Evolutionary conservation across 371 early-diverging fungal genomes (phyloP), one percentile per base, ranked within the genome.

Genomic region (Parasitella parasitica): DNA sequence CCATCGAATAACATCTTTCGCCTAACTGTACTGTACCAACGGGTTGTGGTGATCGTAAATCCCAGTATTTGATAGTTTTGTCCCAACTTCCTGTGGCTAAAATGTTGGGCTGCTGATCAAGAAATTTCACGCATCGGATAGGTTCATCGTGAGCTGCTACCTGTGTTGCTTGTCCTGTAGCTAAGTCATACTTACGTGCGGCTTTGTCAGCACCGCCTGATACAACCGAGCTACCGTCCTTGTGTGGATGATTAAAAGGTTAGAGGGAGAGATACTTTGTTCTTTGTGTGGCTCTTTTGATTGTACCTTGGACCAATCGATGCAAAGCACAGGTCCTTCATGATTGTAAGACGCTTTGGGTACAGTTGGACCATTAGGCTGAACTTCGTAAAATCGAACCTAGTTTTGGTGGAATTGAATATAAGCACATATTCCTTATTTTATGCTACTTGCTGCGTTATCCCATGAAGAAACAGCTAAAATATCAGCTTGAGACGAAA

Each of bases 31-130:
- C 82, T 22, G 89, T 86, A 20, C 84, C 85, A 2, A 90, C 83
- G 3, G 94, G 94, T 22, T 75, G 81, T 28, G 87, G 91, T 30
- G 86, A 77, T 57, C 95, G 82, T 62, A 91, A 63, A 76, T 98
- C 97, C 97, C 97, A 98, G 68, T 95, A 95, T 86, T 83, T 89
- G 49, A 94, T 56, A 24, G 90, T 92, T 70, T 95, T 96, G 75
- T 99, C 99, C 97, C 99, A 99, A 57, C 93, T 86, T 8, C 92
- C 98, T 1, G 97, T 97, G 5, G 93, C 94, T 3, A 96, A 56
- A 49, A 92, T 85, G 32, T 83, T 80, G 13, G 71, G 64, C 16
- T 76, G 75, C 22, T 78, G 85, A 53, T 95, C 91, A 3, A 93
- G 77, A 72, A 88, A 94, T 48, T 85, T 80, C 51, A 85, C 79